A percentile compares a stretch with the other conserved stretches of the same genome.
These are phyloP conservation scores for Aspergillus sp. DNA, from an alignment of 2,329 filamentous ascomycete genomes.

Conservation along the genomic window DNA sequence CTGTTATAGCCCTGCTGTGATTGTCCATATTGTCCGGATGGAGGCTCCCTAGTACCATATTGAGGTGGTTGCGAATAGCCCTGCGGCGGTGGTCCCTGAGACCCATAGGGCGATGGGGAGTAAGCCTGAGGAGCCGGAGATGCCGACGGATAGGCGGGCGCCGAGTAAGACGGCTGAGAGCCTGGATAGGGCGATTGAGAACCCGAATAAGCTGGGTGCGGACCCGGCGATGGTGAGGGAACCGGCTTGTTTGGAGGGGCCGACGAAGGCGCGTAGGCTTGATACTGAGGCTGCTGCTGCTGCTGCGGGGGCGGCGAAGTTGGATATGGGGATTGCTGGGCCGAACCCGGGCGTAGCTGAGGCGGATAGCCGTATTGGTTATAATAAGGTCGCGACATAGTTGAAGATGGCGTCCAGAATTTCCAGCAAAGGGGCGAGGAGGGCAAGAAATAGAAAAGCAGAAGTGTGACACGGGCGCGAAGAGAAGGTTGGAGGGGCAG, in stretches of 20 bases:
- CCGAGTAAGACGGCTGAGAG: slow-evolving; percentile 18
- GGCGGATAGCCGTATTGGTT: slow-evolving; percentile 38
- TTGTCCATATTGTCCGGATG: slow-evolving; percentile 21
- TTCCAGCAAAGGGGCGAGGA: slow-evolving; percentile 6
- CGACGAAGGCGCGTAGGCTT: slow-evolving; percentile 39
- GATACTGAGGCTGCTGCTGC: slow-evolving; percentile 38
- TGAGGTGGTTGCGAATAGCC: slow-evolving; percentile 30
- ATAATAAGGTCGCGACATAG: slow-evolving; percentile 42
- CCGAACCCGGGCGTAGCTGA: slow-evolving; percentile 33
- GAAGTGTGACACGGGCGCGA: not conserved
- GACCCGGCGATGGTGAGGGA: slow-evolving; percentile 28
- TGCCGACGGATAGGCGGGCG: slow-evolving; percentile 18
- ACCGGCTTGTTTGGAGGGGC: slow-evolving; percentile 34
- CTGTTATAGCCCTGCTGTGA: slow-evolving; percentile 43
- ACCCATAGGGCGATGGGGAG: slow-evolving; percentile 42
- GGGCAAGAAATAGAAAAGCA: slow-evolving; percentile 11
- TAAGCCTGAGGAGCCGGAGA: slow-evolving; percentile 38
- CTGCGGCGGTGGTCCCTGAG: slow-evolving; percentile 30
- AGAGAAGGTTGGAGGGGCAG: slow-evolving; percentile 6
- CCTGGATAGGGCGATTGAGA: slow-evolving; percentile 27
- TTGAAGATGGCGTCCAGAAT: slow-evolving; percentile 23
- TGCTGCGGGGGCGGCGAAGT: slow-evolving; percentile 35
- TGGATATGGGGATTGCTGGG: slow-evolving; percentile 39
- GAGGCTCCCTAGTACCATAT: slow-evolving; percentile 25
- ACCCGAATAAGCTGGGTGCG: slow-evolving; percentile 4